Evolutionary conservation across 768 basidiomycete genomes (phyloP).

Genomic region (Suillus plorans): DNA sequence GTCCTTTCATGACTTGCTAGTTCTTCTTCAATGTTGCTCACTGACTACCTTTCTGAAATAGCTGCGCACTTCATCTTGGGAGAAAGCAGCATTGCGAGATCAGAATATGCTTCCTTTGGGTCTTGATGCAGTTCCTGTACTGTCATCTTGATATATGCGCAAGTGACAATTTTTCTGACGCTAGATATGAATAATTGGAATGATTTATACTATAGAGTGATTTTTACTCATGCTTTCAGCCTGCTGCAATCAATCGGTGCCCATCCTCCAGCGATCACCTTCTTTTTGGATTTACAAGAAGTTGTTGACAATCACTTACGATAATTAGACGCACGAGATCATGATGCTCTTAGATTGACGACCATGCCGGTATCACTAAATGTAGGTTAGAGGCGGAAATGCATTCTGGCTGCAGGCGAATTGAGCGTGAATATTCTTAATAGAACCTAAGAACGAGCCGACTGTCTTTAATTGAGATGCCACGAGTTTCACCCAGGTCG

Average conservation of each 20-base stretch:
- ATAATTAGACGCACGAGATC: background rate
- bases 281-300: background rate
- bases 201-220: background rate
- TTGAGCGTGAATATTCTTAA: too few relatives aligned
- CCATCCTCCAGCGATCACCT: background rate
- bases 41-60: conserved; percentile 22
- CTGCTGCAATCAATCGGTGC: background rate
- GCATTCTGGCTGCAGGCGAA: too few relatives aligned
- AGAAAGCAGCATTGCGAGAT: conserved; percentile 44
- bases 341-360: background rate
- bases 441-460: too few relatives aligned
- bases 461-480: too few relatives aligned
- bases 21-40: background rate
- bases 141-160: conserved; percentile 8
- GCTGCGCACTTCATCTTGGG: conserved; percentile 58
- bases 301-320: background rate
- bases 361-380: background rate
- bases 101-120: conserved; percentile 59
- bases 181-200: background rate
- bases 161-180: background rate
- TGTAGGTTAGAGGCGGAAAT: too few relatives aligned
- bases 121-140: conserved; percentile 33
- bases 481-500: too few relatives aligned
- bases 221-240: background rate
- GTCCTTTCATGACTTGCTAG: background rate